Percentiles rank a stretch among this genome's conserved stretches.
phyloP scores from a whole-genome alignment of 768 basidiomycete genomes.

The Tricholoma saponaceum region DNA sequence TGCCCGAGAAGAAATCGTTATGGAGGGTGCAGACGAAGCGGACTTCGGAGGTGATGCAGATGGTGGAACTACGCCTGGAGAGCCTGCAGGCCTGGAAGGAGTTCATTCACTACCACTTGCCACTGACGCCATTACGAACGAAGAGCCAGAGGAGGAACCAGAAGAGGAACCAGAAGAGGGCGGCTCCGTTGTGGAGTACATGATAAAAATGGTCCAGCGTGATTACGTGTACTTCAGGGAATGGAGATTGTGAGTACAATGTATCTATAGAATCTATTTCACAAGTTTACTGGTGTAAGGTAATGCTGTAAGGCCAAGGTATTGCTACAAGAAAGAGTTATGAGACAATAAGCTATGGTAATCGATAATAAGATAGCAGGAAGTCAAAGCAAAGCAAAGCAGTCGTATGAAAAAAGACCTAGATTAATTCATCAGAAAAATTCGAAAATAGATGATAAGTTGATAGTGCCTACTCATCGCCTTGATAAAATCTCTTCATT shows the following conservation, averaged over 20 bases:
- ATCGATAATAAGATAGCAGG: background rate
- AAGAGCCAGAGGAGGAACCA: slow-evolving; percentile 33
- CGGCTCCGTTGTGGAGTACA: slow-evolving; percentile 79
- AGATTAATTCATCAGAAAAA: background rate
- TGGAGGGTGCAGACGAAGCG: slow-evolving; percentile 75
- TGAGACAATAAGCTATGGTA: background rate
- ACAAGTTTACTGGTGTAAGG: background rate
- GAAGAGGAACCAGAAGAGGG: slow-evolving; percentile 48
- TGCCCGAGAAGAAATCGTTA: slow-evolving; percentile 62
- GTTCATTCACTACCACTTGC: slow-evolving; percentile 10
- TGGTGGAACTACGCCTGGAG: slow-evolving; percentile 6
- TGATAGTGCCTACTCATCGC: background rate
- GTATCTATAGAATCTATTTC: background rate
- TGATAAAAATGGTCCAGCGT: slow-evolving; percentile 61
- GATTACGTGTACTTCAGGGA: slow-evolving; percentile 72
- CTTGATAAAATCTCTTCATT: slow-evolving; percentile 5
- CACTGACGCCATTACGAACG: slow-evolving; percentile 22
- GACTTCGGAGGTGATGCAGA: slow-evolving; percentile 61
- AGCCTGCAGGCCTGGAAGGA: slow-evolving; percentile 13
- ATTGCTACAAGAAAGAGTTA: background rate
- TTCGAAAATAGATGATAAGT: background rate
- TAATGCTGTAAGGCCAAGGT: background rate
- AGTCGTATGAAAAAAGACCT: background rate
- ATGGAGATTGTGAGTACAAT: slow-evolving; percentile 50
- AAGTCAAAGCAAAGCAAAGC: background rate